A percentile compares a stretch with the other conserved stretches of the same genome.
These are phyloP conservation scores for Asterochloris sp. DNA, from an alignment of 139 green algal species.

Conservation along the genomic window DNA sequence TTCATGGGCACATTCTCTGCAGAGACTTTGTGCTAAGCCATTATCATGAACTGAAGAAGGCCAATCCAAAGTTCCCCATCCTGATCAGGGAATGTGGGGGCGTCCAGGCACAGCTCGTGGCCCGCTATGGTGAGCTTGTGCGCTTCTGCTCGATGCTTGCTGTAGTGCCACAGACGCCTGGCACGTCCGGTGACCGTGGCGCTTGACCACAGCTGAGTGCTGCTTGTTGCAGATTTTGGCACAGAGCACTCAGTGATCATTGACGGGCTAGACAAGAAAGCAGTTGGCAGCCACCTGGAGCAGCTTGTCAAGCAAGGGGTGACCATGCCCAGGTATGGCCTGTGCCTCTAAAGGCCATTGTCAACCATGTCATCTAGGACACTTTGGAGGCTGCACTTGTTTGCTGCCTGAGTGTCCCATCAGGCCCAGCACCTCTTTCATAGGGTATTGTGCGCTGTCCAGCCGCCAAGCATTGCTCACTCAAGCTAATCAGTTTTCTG, in stretches of 20 bases:
- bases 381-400: too few relatives aligned
- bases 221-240: conserved; percentile 69
- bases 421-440: too few relatives aligned
- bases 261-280: conserved; percentile 40
- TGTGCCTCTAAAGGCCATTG: not conserved
- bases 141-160: not conserved
- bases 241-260: conserved; percentile 65
- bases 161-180: not conserved
- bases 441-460: not conserved
- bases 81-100: conserved; percentile 74
- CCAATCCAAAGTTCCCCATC: conserved; percentile 83
- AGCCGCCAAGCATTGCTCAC: not conserved
- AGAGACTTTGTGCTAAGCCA: conserved; percentile 81
- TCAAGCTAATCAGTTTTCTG: too few relatives aligned
- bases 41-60: conserved; percentile 87
- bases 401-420: too few relatives aligned
- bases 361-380: too few relatives aligned
- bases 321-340: conserved; percentile 31
- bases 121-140: conserved; percentile 67
- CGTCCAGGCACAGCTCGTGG: conserved; percentile 69
- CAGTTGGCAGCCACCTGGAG: conserved; percentile 58
- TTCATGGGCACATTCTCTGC: not conserved
- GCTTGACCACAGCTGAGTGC: not conserved
- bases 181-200: not conserved
- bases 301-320: conserved; percentile 50